Conservation (phyloP, 257 asterid species). For the Knoxia roxburghii region DNA sequence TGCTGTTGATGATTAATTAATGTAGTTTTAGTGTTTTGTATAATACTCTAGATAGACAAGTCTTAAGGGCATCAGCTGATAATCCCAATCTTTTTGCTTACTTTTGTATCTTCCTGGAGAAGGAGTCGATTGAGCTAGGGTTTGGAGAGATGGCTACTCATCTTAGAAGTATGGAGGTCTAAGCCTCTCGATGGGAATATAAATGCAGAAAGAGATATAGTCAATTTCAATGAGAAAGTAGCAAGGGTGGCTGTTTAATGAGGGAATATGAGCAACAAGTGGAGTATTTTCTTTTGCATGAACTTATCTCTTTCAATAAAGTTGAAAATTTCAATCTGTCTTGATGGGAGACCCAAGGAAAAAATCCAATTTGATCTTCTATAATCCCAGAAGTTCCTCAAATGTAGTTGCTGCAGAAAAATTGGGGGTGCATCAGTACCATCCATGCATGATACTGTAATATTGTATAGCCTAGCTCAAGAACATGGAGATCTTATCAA, state of each 20-base stretch:
- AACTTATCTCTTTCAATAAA: slow-evolving; percentile 62
- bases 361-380: slow-evolving; percentile 83
- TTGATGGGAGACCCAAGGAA: slow-evolving; percentile 94
- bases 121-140: too few species aligned
- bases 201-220: slow-evolving; percentile 37
- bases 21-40: too few species aligned
- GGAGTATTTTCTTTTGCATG: slow-evolving; percentile 58
- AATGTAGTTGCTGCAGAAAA: slow-evolving; percentile 77
- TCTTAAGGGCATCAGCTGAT: too few species aligned
- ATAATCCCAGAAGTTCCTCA: slow-evolving; percentile 57
- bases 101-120: too few species aligned
- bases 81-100: too few species aligned
- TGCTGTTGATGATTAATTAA: too few species aligned
- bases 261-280: slow-evolving; percentile 66
- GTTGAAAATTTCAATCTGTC: slow-evolving; percentile 74
- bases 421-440: slow-evolving; percentile 39
- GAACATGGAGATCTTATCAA: slow-evolving; percentile 96
- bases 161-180: too few species aligned
- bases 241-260: slow-evolving; percentile 45
- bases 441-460: slow-evolving; percentile 75
- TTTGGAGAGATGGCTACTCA: too few species aligned
- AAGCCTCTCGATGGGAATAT: slow-evolving; percentile 33
- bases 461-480: slow-evolving; percentile 77
- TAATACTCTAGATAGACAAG: too few species aligned
- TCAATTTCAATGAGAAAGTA: slow-evolving; percentile 46